A percentile compares a stretch with the other conserved stretches of the same genome.
These are phyloP conservation scores for Dioscorea dumetorum DNA, from an alignment of 106 monocot genomes.

Conservation along the genomic window DNA sequence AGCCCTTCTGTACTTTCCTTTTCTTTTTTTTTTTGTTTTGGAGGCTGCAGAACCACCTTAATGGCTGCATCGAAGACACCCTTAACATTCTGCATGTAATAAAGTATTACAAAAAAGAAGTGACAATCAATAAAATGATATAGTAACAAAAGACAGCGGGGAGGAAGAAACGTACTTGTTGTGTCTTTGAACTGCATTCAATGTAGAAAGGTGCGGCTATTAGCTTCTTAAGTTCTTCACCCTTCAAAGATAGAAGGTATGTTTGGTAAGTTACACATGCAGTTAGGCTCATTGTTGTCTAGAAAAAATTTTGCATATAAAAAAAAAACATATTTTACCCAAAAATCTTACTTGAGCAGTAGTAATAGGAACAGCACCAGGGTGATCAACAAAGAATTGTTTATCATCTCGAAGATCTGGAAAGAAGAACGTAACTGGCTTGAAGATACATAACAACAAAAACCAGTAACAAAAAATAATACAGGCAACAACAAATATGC, in stretches of 20 bases:
- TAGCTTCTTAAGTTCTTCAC: conserved; percentile 68
- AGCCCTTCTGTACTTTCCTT: conserved; percentile 52
- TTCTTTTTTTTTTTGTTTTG: conserved; percentile 73
- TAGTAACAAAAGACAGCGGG: neutral
- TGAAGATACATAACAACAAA: too few species aligned
- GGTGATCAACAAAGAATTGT: conserved; percentile 75
- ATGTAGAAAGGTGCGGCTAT: conserved; percentile 74
- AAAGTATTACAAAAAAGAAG: neutral
- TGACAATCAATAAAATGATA: neutral
- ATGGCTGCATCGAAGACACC: conserved; percentile 85
- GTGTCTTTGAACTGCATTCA: conserved; percentile 90
- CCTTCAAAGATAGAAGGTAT: conserved; percentile 24
- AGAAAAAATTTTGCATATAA: neutral
- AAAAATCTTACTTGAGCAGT: conserved; percentile 43
- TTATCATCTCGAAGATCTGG: conserved; percentile 83
- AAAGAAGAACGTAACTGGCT: neutral
- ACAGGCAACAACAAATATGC: too few species aligned
- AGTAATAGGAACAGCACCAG: conserved; percentile 64
- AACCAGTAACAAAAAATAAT: too few species aligned
- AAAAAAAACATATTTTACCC: neutral
- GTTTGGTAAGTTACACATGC: neutral
- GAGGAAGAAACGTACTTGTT: conserved; percentile 37
- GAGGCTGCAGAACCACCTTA: conserved; percentile 80
- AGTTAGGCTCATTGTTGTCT: neutral
- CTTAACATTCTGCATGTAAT: conserved; percentile 56